These are phyloP conservation scores for Rhizophora mangle DNA, from an alignment of 345 rosid genomes.

Conservation along the genomic window DNA sequence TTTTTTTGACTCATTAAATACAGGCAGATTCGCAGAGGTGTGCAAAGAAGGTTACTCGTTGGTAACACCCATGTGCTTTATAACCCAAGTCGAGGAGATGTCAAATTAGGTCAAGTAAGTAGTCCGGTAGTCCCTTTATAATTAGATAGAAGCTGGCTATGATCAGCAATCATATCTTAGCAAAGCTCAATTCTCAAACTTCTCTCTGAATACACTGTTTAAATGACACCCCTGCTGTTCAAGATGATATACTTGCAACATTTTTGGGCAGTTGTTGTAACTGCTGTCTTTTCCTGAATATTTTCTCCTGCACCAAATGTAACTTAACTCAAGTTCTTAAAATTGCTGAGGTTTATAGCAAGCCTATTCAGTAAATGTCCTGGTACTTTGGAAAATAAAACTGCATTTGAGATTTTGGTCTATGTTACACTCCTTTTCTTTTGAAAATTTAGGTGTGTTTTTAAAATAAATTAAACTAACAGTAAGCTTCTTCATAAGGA, in stretches of 20 bases:
- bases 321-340: neutral
- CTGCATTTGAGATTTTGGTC: neutral
- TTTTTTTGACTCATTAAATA: slow-evolving; percentile 36
- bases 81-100: slow-evolving; percentile 65
- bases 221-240: neutral
- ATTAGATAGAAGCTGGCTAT: slow-evolving; percentile 3
- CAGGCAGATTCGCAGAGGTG: slow-evolving; percentile 49
- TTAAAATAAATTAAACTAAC: neutral
- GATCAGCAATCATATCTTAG: neutral
- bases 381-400: neutral
- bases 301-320: neutral
- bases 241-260: neutral
- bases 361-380: neutral
- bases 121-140: slow-evolving; percentile 35
- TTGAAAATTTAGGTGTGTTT: too few relatives aligned
- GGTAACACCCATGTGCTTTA: slow-evolving; percentile 76
- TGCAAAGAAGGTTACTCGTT: slow-evolving; percentile 54
- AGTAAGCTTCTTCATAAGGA: neutral
- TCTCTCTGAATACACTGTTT: neutral
- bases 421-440: neutral
- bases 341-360: too few relatives aligned
- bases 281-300: neutral
- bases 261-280: neutral
- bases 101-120: slow-evolving; percentile 81
- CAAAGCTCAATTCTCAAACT: neutral